Base-by-base conservation (phyloP, 257 asterid species). In the Ehretia macrophylla region DNA sequence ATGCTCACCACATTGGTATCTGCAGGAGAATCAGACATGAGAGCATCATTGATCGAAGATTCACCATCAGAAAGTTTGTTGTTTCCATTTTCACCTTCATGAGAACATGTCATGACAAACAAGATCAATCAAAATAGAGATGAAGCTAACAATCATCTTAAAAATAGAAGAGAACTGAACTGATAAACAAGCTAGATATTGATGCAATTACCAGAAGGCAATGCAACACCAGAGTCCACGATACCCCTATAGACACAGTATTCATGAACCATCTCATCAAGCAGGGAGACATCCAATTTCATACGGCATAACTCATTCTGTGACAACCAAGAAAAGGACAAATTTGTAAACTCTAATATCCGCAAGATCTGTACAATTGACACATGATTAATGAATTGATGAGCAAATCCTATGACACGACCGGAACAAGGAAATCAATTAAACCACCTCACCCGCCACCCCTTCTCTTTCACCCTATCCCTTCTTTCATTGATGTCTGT, bases 281-380 rank as follows among this genome's bases (percentile, higher is more conserved):
- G 84, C 63, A 85, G 55, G 14, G 92, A 72, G 23, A 63, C 71
- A 69, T 93, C 83, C 75, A 89, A 51, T 69, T 80, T 83, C 95
- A 80, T 86, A 68, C 95, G 90, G 80, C 97, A 81, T 57, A 93
- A 72, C 72, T 93, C 99, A 68, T 93, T 93, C 99, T 93, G 97
- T 58, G 45, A 69, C 65, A 70, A 58, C 45, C n/a, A 49, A 38
- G 19, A 18, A 14, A 55, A 5, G 49, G 48, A 13, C 8, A 21
- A 4, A 39, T 23, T 18, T 8, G 17, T 60, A 47, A 32, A 47
- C 35, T 6, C 35, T 27, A 27, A 27, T 27, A 27, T 27, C 6
- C 3, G 4, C 6, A 6, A 27, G 6, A 27, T 27, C 6, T 3
- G 35, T 27, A 27, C 6, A 6, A 27, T 27, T 27, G 35, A 27